Evolutionary conservation across 305 asterid genomes (phyloP), one percentile per base, ranked within the genome.

Genomic region (Fraxinus paxiana): DNA sequence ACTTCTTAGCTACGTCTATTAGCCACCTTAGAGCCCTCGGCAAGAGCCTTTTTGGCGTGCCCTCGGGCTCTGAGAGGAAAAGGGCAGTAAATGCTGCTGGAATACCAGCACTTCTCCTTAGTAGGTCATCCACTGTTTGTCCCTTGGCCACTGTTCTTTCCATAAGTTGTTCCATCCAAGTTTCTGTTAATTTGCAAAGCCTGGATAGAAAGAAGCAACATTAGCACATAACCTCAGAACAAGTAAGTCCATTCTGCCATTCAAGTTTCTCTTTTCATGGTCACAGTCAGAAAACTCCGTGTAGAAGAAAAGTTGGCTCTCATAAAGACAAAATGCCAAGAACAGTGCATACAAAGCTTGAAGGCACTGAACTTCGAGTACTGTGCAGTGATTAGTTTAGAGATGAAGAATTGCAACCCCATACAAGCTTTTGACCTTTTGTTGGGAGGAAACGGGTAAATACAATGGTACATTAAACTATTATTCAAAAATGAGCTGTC

Each of bases 61-160:
- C 99, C 88, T 92, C 97, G 0, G 99, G 99, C 88, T 96, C 99
- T 18, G 99, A 90, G 76, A 96, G 97, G 84, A 96, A 96, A 84
- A 96, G 90, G 31, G 99, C 98, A 83, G 88, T 91, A 88, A 92
- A 96, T 86, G 99, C 98, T 59, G 97, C 98, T 67, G 99, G 99
- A 82, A 96, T 94, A 56, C 99, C 99, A 28, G 99, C 99, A 94
- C 99, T 96, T 91, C 99, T 92, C 85, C 99, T 90, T 80, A 96
- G 89, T 67, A 96, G 92, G 88, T 96, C 97, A 75, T 96, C 99
- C 80, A 96, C 99, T 26, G 97, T 96, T 86, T 96, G 99, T 82
- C 98, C 97, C 87, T 92, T 90, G 78, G 97, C 90, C 75, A 90
- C 86, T 28, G 97, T 92, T 89, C 99, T 89, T 83, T 92, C 97